A percentile compares a stretch with the other conserved stretches of the same genome.
Evolutionary conservation across 2,329 filamentous ascomycete genomes (phyloP).

Genomic region (Zymoseptoria passerinii): DNA sequence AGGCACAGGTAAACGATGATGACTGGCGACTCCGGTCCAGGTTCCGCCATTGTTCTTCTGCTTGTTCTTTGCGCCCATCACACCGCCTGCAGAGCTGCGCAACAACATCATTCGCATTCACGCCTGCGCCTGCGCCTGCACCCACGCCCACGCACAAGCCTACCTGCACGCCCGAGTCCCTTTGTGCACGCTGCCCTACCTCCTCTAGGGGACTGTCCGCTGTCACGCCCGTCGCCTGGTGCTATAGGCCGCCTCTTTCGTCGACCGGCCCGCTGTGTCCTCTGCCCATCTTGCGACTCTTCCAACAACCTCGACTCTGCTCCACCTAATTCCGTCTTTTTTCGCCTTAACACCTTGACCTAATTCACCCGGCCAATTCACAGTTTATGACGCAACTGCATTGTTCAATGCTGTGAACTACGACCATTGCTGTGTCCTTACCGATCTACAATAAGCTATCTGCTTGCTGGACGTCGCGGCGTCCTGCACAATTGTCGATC

Average conservation of each 20-base stretch:
- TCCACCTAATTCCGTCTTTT: neutral
- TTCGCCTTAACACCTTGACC: neutral
- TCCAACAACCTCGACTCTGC: neutral
- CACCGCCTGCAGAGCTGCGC: neutral
- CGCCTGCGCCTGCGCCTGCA: neutral
- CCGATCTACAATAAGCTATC: neutral
- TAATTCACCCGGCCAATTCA: neutral
- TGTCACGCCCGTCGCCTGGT: neutral
- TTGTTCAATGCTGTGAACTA: neutral
- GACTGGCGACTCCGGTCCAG: neutral
- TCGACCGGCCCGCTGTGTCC: neutral
- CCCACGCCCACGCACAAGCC: neutral
- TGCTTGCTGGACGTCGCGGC: constrained; percentile 16
- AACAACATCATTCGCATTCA: neutral
- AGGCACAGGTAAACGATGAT: neutral
- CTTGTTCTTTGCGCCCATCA: neutral
- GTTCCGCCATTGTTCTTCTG: neutral
- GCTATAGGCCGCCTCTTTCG: neutral
- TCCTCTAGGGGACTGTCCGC: neutral
- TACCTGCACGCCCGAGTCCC: neutral
- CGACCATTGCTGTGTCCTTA: neutral
- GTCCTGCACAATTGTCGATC: constrained; percentile 19
- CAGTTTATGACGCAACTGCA: neutral
- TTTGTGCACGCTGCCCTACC: neutral
- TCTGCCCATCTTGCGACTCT: neutral